These are phyloP conservation scores for Yamadazyma buinensis DNA, from an alignment of 1,139 yeast genomes.

Conservation along the genomic window DNA sequence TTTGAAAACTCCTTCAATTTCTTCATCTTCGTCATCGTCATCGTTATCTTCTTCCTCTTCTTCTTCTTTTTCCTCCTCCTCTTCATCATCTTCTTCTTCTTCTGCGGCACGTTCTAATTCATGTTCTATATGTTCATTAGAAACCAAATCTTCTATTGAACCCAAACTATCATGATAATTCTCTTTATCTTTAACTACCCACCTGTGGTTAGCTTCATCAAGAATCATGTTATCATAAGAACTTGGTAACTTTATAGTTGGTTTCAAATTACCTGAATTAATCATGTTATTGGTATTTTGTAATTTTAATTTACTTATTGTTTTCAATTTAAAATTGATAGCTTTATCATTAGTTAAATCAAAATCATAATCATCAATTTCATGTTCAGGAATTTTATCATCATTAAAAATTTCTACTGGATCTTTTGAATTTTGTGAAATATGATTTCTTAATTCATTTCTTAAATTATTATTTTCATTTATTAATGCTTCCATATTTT, in stretches of 20 bases:
- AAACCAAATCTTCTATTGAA: conserved; percentile 39
- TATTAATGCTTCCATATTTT: conserved; percentile 11
- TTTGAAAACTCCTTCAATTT: background rate
- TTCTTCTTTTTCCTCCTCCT: conserved; percentile 15
- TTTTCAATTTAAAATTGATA: conserved; percentile 31
- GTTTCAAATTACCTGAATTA: conserved; percentile 15
- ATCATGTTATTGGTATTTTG: conserved; percentile 1
- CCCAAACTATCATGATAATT: conserved; percentile 33
- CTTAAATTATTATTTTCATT: conserved; percentile 12
- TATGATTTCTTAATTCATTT: conserved; percentile 5
- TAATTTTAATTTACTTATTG: conserved; percentile 32
- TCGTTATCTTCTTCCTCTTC: conserved; percentile 8
- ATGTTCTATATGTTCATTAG: background rate
- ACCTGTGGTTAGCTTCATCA: conserved; percentile 33
- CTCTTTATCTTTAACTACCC: conserved; percentile 32
- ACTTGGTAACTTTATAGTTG: conserved; percentile 32
- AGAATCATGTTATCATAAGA: conserved; percentile 39
- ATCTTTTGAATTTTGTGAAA: background rate
- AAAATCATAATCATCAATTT: conserved; percentile 20
- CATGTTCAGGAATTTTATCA: conserved; percentile 3
- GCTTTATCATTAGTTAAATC: conserved; percentile 22
- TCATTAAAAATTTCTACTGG: background rate
- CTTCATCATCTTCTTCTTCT: conserved; percentile 1
- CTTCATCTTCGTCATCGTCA: conserved; percentile 6
- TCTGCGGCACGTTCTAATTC: conserved; percentile 13